Evolutionary conservation across 257 asterid genomes (phyloP), one percentile per base, ranked within the genome.

Genomic region (Solanum chmielewskii): DNA sequence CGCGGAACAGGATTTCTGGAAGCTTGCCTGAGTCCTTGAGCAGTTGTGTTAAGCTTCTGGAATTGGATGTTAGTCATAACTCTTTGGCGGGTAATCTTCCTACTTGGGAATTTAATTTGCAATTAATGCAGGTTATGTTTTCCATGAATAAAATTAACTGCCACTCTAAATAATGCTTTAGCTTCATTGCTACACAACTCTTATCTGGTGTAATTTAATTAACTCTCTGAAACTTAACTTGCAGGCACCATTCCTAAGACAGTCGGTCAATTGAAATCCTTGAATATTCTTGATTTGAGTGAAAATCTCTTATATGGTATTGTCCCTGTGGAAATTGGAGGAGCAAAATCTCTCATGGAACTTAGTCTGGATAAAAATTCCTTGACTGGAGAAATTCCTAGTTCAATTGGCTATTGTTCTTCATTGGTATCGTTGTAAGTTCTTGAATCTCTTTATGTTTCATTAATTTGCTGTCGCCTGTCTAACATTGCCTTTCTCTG

Each of bases 251-350:
- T 96, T 85, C 97, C 95, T 5, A 85, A 90, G 35, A 88, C 90
- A 88, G 47, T 96, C 42, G 93, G 94, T 20, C 89, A 86, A 52
- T 70, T 95, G 74, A 96, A 90, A 85, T 71, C 47, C 20, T 88
- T 96, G 87, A 88, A 52, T 52, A 47, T 91, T 88, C 90, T 96
- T 69, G 98, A 94, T 90, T 90, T 95, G 92, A 91, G 98, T 74
- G 93, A 89, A 83, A 96, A 96, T 91, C 88, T 33, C 86, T 87
- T 96, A 77, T 92, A 90, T 87, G 97, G 96, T 52, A 91, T 94
- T 93, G 92, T 96, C 66, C 98, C 99, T 76, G 75, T 25, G 39
- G 98, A 93, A 88, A 92, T 96, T 45, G 98, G 97, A 90, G 93
- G 91, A 89, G 91, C 91, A n/a, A 83, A 86, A 13, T 91, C 94